phyloP scores from a whole-genome alignment of 768 basidiomycete species.

The Auriscalpium microsporum region DNA sequence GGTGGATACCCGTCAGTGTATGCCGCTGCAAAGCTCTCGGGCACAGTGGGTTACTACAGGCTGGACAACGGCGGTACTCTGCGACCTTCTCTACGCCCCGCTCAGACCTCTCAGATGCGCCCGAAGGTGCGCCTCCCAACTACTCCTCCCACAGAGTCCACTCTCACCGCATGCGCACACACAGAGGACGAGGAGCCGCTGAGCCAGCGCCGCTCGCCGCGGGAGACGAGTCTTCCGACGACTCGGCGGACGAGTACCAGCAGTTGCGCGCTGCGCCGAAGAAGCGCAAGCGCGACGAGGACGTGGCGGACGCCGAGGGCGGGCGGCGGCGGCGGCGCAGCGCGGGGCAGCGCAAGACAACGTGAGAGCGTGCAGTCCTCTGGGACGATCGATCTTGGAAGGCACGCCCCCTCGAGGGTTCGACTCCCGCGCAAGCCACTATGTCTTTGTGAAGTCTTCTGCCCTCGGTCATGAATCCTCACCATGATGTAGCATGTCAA shows the following conservation, averaged over 20 bases:
- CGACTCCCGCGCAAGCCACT: no score
- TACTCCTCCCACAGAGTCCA: neutral
- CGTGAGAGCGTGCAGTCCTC: no score
- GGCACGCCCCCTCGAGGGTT: no score
- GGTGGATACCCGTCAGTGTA: slow-evolving; percentile 48
- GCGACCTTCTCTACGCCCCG: slow-evolving; percentile 64
- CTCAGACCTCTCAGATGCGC: slow-evolving; percentile 75
- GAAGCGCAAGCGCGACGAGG: slow-evolving; percentile 18
- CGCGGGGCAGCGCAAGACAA: slow-evolving; percentile 52
- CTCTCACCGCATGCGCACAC: slow-evolving; percentile 2
- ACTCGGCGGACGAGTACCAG: slow-evolving; percentile 48
- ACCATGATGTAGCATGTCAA: no score
- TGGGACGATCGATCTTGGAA: no score
- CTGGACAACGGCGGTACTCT: slow-evolving; percentile 47
- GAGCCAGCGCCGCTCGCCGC: slow-evolving; percentile 28
- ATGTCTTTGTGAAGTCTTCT: no score
- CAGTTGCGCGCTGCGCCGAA: slow-evolving; percentile 23
- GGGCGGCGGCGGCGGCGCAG: slow-evolving; percentile 23
- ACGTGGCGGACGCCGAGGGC: slow-evolving; percentile 19
- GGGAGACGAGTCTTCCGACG: slow-evolving; percentile 31
- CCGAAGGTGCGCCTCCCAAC: slow-evolving; percentile 36
- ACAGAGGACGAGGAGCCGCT: slow-evolving; percentile 35
- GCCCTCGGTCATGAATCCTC: no score
- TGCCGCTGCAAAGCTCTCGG: slow-evolving; percentile 41
- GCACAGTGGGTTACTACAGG: slow-evolving; percentile 43